A percentile compares a stretch with the other conserved stretches of the same genome.
phyloP scores from a whole-genome alignment of 2,329 filamentous ascomycete genomes.

The Sclerotinia nivalis region DNA sequence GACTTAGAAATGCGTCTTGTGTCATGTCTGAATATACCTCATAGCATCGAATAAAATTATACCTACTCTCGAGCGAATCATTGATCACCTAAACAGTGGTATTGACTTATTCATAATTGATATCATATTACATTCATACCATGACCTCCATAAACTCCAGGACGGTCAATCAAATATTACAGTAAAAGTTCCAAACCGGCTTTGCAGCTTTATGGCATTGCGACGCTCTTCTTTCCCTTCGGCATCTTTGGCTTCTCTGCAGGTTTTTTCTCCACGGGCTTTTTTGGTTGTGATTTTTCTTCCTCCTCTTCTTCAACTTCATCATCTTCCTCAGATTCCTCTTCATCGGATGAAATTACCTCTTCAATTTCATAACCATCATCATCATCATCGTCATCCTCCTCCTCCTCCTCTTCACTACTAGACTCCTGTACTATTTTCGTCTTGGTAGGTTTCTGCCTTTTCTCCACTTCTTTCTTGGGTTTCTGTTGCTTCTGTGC shows the following conservation, averaged over 20 bases:
- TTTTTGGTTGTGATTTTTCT: slow-evolving; percentile 12
- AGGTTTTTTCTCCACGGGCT: not conserved
- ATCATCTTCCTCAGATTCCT: not conserved
- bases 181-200: not conserved
- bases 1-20: not conserved
- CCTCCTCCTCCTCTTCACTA: slow-evolving; percentile 16
- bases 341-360: slow-evolving; percentile 17
- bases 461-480: not conserved
- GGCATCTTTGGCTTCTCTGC: not conserved
- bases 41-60: not conserved
- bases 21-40: not conserved
- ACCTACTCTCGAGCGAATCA: not conserved
- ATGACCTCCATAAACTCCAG: not conserved
- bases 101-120: not conserved
- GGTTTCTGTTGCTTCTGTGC: not conserved
- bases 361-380: slow-evolving; percentile 22
- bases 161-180: not conserved
- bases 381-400: slow-evolving; percentile 1
- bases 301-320: not conserved
- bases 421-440: slow-evolving; percentile 11
- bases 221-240: slow-evolving; percentile 15
- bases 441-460: not conserved
- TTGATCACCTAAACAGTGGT: not conserved
- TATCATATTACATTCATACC: not conserved
- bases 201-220: not conserved